Base-by-base conservation (phyloP, 306 rosid species). In the Argentina anserina region DNA sequence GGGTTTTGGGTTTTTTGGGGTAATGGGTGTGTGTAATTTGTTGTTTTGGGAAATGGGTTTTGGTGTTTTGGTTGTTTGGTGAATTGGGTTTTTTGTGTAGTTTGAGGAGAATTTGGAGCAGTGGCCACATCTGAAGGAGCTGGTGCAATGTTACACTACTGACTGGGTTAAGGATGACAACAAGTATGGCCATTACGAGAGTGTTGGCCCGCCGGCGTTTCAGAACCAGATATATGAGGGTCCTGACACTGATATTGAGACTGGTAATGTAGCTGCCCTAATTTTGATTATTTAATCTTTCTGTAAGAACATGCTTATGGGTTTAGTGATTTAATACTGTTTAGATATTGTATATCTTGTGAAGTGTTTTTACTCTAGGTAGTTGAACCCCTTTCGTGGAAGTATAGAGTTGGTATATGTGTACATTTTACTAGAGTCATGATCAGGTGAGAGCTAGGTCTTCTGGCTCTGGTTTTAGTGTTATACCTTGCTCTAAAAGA, bases 71-170 rank as follows among this genome's bases (percentile, higher is more conserved):
- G 13, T 41, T 43, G 21, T 53, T 41, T 46, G 33, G n/a, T 70
- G 26, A 23, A 50, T 23, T 69, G 72, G 67, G 45, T 53, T 53
- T 49, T 69, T 71, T 62, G 72, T 67, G 85, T 65, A 94, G 97
- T 88, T 89, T 73, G 95, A 91, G 26, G 97, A 91, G 84, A 94
- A 94, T 84, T 82, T 94, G 88, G 99, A 94, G 88, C 99, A 94
- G 79, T 91, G 96, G 95, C 99, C 99, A 29, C 97, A 91, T 78
- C 90, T 94, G 80, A 94, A 86, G 67, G 99, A 94, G 75, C 82
- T 94, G 68, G 96, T 89, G 43, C 99, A 91, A 78, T 94, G 99
- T 83, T 94, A 94, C 76, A 88, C 99, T 1, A 88, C 99, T 7
- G 99, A 94, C 79, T 89, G 96, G 99, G 96, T 94, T 3, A 91